Evolutionary conservation across 768 basidiomycete species (phyloP), one percentile per base, ranked within the genome.

Genomic region (Suillus decipiens): DNA sequence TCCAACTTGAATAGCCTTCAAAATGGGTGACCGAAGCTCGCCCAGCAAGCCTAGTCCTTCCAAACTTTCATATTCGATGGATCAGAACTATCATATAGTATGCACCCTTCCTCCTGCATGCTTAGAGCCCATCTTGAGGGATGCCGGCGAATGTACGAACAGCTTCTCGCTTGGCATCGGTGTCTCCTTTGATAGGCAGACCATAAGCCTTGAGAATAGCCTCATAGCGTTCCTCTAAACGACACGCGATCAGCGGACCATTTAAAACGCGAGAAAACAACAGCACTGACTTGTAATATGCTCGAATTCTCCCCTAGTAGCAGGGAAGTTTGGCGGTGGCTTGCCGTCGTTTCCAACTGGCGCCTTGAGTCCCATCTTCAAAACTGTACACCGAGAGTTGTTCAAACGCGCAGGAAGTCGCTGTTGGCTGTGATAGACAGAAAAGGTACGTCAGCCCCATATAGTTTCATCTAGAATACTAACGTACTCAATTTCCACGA

Each of bases 181-280:
- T 81, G 58, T 81, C 80, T 36, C 80, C 80, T 42, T 74, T 75
- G 41, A 76, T 28, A 0, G 79, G 72, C 3, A 68, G 65, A 45
- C 68, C 72, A 62, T 79, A 80, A 2, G 69, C 69, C 50, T 77
- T 77, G 14, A 81, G 62, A 22, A 81, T 28, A 9, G 41, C 65
- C 42, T 80, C 79, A 66, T 81, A 81, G 1, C 80, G 76, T 48
- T 81, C 80, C 75, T 79, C 79, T 80, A 66, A 15, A 54, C 45
- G 2, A 36, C 41, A 34, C 7, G 19, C 39, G 2, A 56, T 57
- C 56, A 41, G 17, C 17, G 15, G 9, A 17, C 36, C 24, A 28
- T 39, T 57, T 17, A 22, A 31, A 47, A 31, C 9, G 1, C 33
- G 34, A n/a, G 51, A n/a, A n/a, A 12, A 0, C 45, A 41, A 31